Evolutionary conservation across 2,329 filamentous ascomycete species (phyloP).

Genomic region (Fusarium falciforme): DNA sequence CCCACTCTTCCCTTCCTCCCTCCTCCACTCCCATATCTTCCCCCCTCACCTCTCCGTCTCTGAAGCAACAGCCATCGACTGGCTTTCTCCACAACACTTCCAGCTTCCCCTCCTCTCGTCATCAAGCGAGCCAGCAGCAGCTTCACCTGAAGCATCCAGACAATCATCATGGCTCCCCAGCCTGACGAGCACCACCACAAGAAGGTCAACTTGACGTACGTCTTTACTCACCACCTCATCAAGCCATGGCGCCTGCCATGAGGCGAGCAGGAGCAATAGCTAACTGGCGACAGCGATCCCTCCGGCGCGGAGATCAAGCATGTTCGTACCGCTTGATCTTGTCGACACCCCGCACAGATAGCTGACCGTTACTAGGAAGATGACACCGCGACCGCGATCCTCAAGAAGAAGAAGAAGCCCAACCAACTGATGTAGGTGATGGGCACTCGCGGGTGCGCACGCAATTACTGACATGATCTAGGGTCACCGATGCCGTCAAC

Average conservation of each 20-base stretch:
- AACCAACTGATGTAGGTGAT: conserved; percentile 91
- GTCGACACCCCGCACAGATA: conserved; percentile 32
- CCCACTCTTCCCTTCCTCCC: conserved; percentile 1
- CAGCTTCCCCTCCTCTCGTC: conserved; percentile 39
- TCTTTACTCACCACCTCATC: conserved; percentile 5
- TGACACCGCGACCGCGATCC: conserved; percentile 93
- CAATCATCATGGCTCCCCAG: conserved; percentile 76
- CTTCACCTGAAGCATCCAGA: conserved; percentile 44
- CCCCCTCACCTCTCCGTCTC: not conserved
- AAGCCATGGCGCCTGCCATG: not conserved
- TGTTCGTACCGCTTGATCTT: conserved; percentile 63
- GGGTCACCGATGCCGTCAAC: conserved; percentile 97
- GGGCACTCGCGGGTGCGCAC: conserved; percentile 4
- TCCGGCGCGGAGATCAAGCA: conserved; percentile 89
- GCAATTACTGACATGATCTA: conserved; percentile 54
- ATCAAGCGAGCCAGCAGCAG: conserved; percentile 38
- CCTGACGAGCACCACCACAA: conserved; percentile 70
- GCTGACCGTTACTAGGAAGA: conserved; percentile 73
- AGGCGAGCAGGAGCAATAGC: conserved; percentile 37
- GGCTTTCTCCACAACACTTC: conserved; percentile 37
- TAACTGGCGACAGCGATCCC: conserved; percentile 74
- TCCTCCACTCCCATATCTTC: not conserved
- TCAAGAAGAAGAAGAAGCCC: conserved; percentile 99
- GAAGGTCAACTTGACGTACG: conserved; percentile 87
- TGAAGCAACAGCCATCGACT: conserved; percentile 27